phyloP scores from a whole-genome alignment of 2,329 filamentous ascomycete species.

The Aureobasidium subglaciale region DNA sequence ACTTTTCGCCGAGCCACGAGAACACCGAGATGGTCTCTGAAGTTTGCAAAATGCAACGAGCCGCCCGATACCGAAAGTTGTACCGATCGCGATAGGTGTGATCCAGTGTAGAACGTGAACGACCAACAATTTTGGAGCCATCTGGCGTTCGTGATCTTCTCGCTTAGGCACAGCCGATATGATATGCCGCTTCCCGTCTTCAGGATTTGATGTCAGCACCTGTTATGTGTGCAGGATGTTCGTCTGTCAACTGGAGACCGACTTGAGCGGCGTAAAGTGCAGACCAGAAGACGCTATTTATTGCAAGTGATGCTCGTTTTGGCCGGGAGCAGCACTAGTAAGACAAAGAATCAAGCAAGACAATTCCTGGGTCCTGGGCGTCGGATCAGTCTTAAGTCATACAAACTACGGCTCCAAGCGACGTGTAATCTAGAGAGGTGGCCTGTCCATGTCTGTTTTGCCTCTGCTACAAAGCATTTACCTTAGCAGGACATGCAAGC shows the following conservation, averaged over 20 bases:
- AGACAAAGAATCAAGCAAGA: slow-evolving; percentile 4
- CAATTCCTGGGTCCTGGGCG: not conserved
- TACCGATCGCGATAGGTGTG: slow-evolving; percentile 21
- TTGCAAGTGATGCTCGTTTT: slow-evolving; percentile 3
- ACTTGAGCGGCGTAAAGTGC: not conserved
- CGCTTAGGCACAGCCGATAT: slow-evolving; percentile 7
- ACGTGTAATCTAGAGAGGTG: slow-evolving; percentile 1
- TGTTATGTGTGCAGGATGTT: not conserved
- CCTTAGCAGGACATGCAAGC: slow-evolving; percentile 7
- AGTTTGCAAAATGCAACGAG: slow-evolving; percentile 24
- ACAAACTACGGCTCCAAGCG: slow-evolving; percentile 6
- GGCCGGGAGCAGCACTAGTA: slow-evolving; percentile 11
- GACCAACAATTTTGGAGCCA: slow-evolving; percentile 11
- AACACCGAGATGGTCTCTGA: slow-evolving; percentile 22
- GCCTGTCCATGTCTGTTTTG: not conserved
- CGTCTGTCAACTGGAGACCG: not conserved
- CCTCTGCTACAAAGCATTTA: slow-evolving; percentile 3
- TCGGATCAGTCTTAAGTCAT: slow-evolving; percentile 6
- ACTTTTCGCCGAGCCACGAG: slow-evolving; percentile 19
- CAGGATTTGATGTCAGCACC: not conserved
- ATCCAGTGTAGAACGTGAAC: slow-evolving; percentile 24
- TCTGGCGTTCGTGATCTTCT: slow-evolving; percentile 6
- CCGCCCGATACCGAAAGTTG: slow-evolving; percentile 25
- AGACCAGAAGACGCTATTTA: not conserved
- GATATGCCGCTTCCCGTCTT: slow-evolving; percentile 6